Percentiles rank a stretch among this genome's conserved stretches.
Evolutionary conservation across 805 yeast genomes (phyloP).

Genomic region (Metschnikowia cerradonensis): DNA sequence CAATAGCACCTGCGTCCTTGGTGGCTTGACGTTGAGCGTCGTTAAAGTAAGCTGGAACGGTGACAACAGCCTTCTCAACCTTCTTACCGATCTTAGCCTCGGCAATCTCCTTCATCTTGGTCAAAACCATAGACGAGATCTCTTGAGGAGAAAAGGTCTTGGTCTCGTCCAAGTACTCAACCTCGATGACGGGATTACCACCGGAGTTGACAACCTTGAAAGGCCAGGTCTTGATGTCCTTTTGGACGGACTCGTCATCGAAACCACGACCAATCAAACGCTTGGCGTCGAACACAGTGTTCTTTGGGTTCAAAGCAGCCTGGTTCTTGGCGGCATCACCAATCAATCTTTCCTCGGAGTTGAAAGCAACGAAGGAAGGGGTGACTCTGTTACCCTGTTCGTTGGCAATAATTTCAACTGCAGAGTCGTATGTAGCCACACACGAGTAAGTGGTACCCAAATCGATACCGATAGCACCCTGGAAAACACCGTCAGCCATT

Average conservation of each 20-base stretch:
- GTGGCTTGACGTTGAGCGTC: constrained; percentile 51
- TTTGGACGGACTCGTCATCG: constrained; percentile 58
- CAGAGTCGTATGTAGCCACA: constrained; percentile 48
- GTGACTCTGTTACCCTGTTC: constrained; percentile 52
- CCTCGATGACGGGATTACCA: constrained; percentile 47
- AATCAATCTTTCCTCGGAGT: constrained; percentile 46
- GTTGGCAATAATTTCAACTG: constrained; percentile 48
- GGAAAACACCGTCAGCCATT: constrained; percentile 32
- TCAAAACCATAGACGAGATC: constrained; percentile 47
- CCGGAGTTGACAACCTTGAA: constrained; percentile 42
- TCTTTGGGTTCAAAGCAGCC: constrained; percentile 49
- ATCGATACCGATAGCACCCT: constrained; percentile 47
- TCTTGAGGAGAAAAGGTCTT: constrained; percentile 47
- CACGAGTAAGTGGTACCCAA: constrained; percentile 51
- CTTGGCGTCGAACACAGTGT: constrained; percentile 49
- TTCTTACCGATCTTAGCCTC: constrained; percentile 82
- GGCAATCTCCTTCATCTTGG: constrained; percentile 65
- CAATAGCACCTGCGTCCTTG: constrained; percentile 50
- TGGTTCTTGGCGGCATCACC: constrained; percentile 52
- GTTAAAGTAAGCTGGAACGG: constrained; percentile 49
- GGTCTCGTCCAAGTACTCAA: constrained; percentile 45
- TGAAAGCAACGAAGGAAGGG: constrained; percentile 49
- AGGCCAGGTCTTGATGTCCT: constrained; percentile 47
- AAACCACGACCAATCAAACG: constrained; percentile 60
- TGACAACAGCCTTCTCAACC: constrained; percentile 54